phyloP scores from a whole-genome alignment of 164 flowering plant genomes.

The Protea cynaroides region DNA sequence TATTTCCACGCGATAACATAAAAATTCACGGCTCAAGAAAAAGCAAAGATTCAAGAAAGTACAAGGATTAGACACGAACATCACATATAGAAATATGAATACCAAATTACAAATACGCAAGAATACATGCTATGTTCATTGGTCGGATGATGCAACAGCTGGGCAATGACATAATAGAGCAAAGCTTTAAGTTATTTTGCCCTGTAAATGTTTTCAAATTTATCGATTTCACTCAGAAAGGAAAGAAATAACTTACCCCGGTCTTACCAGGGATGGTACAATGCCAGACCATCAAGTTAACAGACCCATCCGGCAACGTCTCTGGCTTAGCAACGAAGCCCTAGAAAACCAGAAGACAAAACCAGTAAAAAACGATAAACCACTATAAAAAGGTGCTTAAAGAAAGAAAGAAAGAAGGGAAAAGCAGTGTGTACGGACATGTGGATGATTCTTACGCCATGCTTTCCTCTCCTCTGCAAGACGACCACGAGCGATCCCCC shows the following conservation, averaged over 20 bases:
- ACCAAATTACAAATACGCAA: too few species aligned
- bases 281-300: slow-evolving; percentile 82
- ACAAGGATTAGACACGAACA: too few species aligned
- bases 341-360: slow-evolving; percentile 22
- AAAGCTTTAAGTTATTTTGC: too few species aligned
- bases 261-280: slow-evolving; percentile 83
- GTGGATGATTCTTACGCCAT: slow-evolving; percentile 86
- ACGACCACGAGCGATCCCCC: slow-evolving; percentile 79
- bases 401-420: background rate
- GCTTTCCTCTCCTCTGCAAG: slow-evolving; percentile 75
- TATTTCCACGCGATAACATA: too few species aligned
- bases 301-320: slow-evolving; percentile 61
- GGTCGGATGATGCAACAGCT: too few species aligned
- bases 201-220: background rate
- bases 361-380: background rate
- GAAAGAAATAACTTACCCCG: slow-evolving; percentile 34
- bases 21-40: too few species aligned
- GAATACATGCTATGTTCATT: too few species aligned
- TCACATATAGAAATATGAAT: too few species aligned
- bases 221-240: background rate
- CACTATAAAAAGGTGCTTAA: background rate
- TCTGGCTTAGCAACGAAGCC: slow-evolving; percentile 93
- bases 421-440: slow-evolving; percentile 30
- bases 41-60: too few species aligned
- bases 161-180: too few species aligned